Base-by-base conservation (phyloP, 129 eudicot species). In the Flaveria robusta region DNA sequence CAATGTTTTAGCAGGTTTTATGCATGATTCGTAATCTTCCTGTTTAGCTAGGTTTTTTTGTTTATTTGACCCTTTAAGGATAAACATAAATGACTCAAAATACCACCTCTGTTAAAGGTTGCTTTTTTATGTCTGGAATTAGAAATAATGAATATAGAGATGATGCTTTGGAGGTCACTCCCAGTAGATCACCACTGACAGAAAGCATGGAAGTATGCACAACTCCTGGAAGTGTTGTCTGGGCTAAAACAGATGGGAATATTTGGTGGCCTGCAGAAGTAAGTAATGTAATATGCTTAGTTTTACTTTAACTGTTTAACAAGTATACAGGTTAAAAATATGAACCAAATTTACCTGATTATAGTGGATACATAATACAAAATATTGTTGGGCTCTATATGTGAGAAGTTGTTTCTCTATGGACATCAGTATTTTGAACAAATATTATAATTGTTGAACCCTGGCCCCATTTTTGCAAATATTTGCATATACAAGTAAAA, bases 231-330 rank as follows among this genome's bases (percentile, higher is more conserved):
- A 80, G 80, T 84, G 76, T 80, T 23, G 87, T 80, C n/a, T 84
- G 87, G 87, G 85, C 76, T 59, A 80, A 76, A 72, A 66, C 78
- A 9, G 64, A 78, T 78, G 34, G 47, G 14, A 55, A 74, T 9
- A 18, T 63, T 16, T 83, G 86, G 86, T 83, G 86, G 86, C 83
- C 86, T 49, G 83, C 83, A 62, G 66, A 79, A 79, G 86, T 83
- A 83, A 83, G 87, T 74, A 65, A 34, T 19, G 37, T 42, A 11
- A 55, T 27, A 56, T 43, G 22, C 51, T 42, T 59, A 23, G 2
- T 5, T 72, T 50, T 71, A 52, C 66, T 52, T 37, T 37, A 62
- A 24, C 8, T 24, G n/a, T n/a, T n/a, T n/a, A n/a, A n/a, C n/a
- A 59, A 10, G 12, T 10, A 24, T 23, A 18, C 66, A 13, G 22